Conservation (phyloP, 1,284 basidiomycete species). For the Amylostereum areolatum region DNA sequence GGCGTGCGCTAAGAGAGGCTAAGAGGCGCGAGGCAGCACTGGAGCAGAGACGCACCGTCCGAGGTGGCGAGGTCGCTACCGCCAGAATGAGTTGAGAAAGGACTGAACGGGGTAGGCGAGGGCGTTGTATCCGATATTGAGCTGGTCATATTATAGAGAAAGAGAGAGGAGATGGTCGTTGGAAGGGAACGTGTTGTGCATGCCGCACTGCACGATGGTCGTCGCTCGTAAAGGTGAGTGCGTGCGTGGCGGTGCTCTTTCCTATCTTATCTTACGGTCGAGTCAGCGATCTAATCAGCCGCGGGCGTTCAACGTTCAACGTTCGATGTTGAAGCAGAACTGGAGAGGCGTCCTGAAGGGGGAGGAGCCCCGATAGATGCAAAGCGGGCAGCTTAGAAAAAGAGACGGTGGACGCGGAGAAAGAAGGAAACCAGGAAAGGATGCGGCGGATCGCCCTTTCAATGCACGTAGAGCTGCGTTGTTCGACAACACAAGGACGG, state of each 20-base stretch:
- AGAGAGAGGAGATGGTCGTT: slow-evolving; percentile 10
- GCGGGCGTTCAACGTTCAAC: no score
- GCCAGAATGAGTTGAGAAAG: slow-evolving; percentile 40
- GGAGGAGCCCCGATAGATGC: no score
- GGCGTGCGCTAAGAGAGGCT: slow-evolving; percentile 13
- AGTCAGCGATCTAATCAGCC: no score
- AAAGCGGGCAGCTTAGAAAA: no score
- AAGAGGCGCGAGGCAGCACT: no score
- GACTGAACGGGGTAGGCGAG: slow-evolving; percentile 42
- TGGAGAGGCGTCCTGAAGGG: no score
- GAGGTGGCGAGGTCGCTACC: slow-evolving; percentile 58
- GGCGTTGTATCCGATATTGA: slow-evolving; percentile 34
- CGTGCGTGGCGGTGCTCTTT: not conserved
- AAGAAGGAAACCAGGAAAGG: no score
- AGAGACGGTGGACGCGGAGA: no score
- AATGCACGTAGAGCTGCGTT: no score
- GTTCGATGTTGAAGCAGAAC: no score
- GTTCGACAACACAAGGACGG: no score
- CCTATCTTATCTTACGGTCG: not conserved
- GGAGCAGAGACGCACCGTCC: slow-evolving; percentile 36
- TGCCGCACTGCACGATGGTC: not conserved
- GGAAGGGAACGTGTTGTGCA: slow-evolving; percentile 14
- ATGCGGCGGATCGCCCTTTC: no score
- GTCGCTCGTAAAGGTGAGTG: not conserved
- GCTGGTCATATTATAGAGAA: slow-evolving; percentile 24